Evolutionary conservation across 257 asterid species (phyloP).

Genomic region (Salvia hispanica): DNA sequence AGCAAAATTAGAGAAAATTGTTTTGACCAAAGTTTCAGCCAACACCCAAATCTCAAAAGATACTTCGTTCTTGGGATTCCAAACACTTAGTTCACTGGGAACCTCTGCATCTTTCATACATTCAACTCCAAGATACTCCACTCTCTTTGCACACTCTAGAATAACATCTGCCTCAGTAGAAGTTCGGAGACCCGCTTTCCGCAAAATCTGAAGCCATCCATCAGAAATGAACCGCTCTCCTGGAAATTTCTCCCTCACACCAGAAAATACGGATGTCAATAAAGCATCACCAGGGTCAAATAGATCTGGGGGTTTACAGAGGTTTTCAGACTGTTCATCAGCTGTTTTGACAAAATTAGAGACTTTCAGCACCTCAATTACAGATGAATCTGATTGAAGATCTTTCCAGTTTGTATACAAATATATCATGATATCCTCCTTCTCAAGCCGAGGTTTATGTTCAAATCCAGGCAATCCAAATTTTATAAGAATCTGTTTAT

Average conservation of each 20-base stretch:
- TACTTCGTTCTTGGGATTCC: constrained; percentile 65
- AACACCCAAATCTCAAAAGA: constrained; percentile 82
- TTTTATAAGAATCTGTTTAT: constrained; percentile 75
- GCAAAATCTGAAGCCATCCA: constrained; percentile 82
- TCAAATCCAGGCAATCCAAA: constrained; percentile 85
- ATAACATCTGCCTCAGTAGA: constrained; percentile 81
- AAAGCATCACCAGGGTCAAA: constrained; percentile 85
- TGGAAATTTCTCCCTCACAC: constrained; percentile 74
- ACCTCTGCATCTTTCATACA: constrained; percentile 53
- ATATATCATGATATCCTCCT: constrained; percentile 88
- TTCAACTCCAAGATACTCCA: constrained; percentile 87
- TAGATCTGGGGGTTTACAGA: constrained; percentile 73
- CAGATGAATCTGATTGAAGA: constrained; percentile 69
- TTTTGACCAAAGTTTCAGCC: constrained; percentile 83
- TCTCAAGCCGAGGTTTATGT: constrained; percentile 64
- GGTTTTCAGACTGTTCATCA: constrained; percentile 59
- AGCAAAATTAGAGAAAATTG: constrained; percentile 79
- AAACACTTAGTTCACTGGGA: constrained; percentile 55
- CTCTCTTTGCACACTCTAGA: constrained; percentile 89
- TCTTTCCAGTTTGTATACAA: constrained; percentile 81
- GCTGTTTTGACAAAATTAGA: constrained; percentile 78
- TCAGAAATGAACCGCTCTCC: constrained; percentile 91
- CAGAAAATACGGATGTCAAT: constrained; percentile 77
- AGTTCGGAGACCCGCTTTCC: constrained; percentile 81
- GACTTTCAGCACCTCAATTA: constrained; percentile 73